Conservation (phyloP, 352 stramenopile genomes). For the Globisporangium barbulae region DNA sequence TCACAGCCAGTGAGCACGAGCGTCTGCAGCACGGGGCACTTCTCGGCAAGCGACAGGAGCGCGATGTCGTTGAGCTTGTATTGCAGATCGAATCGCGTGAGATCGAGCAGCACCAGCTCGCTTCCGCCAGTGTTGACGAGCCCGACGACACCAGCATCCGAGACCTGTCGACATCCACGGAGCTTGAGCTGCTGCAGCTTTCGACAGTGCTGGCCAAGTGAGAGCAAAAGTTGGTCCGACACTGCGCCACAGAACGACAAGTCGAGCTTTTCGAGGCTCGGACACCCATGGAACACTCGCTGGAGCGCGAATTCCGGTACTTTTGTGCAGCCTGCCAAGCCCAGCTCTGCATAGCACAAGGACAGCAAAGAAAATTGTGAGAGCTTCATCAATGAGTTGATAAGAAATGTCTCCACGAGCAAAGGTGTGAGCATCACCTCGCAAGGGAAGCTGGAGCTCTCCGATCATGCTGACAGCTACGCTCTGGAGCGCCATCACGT, state of each 20-base stretch:
- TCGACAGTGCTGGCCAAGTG: constrained; percentile 59
- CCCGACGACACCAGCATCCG: constrained; percentile 81
- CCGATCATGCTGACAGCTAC: constrained; percentile 50
- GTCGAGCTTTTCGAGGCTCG: constrained; percentile 62
- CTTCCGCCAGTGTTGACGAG: constrained; percentile 62
- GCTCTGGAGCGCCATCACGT: constrained; percentile 47
- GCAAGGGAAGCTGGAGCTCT: constrained; percentile 46
- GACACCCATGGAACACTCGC: constrained; percentile 77
- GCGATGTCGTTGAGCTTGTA: constrained; percentile 92
- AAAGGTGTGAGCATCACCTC: constrained; percentile 26
- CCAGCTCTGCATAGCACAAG: constrained; percentile 34
- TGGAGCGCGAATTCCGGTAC: constrained; percentile 77
- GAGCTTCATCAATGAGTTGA: background rate
- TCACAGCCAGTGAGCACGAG: constrained; percentile 82
- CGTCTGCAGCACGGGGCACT: constrained; percentile 45
- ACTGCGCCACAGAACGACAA: constrained; percentile 75
- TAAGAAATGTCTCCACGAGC: background rate
- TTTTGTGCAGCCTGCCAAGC: constrained; percentile 71
- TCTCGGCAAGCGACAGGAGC: constrained; percentile 77
- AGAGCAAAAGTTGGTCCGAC: constrained; percentile 78
- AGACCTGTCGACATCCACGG: constrained; percentile 83
- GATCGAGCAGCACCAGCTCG: constrained; percentile 68
- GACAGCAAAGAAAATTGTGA: constrained; percentile 4
- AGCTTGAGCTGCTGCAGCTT: constrained; percentile 67
- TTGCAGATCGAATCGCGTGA: constrained; percentile 84